Conservation (phyloP, 371 early-diverging fungal species). For the Mortierella sp. region DNA sequence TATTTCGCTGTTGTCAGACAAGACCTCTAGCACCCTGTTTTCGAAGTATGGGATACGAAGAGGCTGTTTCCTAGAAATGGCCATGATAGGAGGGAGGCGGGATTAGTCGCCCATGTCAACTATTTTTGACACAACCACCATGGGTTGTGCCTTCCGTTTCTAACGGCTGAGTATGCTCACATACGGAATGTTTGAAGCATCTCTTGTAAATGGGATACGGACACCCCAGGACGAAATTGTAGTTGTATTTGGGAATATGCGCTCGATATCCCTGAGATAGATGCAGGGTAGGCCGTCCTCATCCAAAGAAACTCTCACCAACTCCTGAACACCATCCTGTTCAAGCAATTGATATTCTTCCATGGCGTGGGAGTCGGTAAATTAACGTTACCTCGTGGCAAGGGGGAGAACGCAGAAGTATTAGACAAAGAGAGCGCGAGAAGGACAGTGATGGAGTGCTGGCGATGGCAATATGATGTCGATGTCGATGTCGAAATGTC, state of each 20-base stretch:
- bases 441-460: too few relatives aligned
- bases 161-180: neutral
- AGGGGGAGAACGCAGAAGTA: too few relatives aligned
- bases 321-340: conserved; percentile 30
- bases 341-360: conserved; percentile 38
- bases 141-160: neutral
- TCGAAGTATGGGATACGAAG: conserved; percentile 44
- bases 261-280: conserved; percentile 28
- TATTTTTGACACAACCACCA: too few relatives aligned
- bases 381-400: too few relatives aligned
- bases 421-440: too few relatives aligned
- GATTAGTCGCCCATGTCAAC: neutral
- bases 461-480: too few relatives aligned
- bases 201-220: conserved; percentile 23
- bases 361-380: too few relatives aligned
- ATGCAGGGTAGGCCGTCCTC: conserved; percentile 40
- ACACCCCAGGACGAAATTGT: conserved; percentile 32
- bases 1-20: conserved; percentile 24
- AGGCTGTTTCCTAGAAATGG: conserved; percentile 28
- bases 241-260: conserved; percentile 31
- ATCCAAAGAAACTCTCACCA: conserved; percentile 25
- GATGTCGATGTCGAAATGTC: too few relatives aligned
- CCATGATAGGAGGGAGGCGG: neutral
- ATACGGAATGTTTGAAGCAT: conserved; percentile 22
- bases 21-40: conserved; percentile 39